A percentile compares a stretch with the other conserved stretches of the same genome.
Conservation (phyloP, 306 rosid species). For the Senna siamea region DNA sequence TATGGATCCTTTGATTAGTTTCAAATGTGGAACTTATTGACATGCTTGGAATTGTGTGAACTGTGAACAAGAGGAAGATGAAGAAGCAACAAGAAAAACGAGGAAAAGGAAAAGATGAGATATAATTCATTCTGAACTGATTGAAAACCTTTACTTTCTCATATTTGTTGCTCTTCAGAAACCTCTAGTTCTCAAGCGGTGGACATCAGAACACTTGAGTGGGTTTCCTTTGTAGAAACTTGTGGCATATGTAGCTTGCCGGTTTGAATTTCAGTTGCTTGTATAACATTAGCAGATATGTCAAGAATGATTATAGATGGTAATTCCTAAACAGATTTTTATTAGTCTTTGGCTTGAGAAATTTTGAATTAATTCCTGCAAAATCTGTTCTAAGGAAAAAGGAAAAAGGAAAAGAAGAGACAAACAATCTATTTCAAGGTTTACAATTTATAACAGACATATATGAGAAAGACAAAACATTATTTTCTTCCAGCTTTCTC, state of each 20-base stretch:
- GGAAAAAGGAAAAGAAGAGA: slow-evolving; percentile 4
- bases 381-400: slow-evolving; percentile 25
- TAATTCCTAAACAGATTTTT: background rate
- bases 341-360: slow-evolving; percentile 20
- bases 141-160: slow-evolving; percentile 18
- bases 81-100: background rate
- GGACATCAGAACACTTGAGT: slow-evolving; percentile 7
- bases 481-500: slow-evolving; percentile 22
- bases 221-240: slow-evolving; percentile 26
- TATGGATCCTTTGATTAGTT: slow-evolving; percentile 13
- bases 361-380: slow-evolving; percentile 6
- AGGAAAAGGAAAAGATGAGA: background rate
- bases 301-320: slow-evolving; percentile 24
- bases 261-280: slow-evolving; percentile 12
- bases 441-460: background rate
- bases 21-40: slow-evolving; percentile 16
- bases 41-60: slow-evolving; percentile 6
- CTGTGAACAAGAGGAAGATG: background rate
- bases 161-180: background rate
- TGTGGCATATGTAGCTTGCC: background rate
- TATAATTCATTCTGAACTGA: slow-evolving; percentile 15
- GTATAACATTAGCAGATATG: slow-evolving; percentile 13
- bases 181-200: slow-evolving; percentile 5
- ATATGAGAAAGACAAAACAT: background rate
- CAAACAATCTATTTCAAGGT: slow-evolving; percentile 3